These are phyloP conservation scores for Aegilops bicornis DNA, from an alignment of 176 grass and related monocot species.

Conservation along the genomic window DNA sequence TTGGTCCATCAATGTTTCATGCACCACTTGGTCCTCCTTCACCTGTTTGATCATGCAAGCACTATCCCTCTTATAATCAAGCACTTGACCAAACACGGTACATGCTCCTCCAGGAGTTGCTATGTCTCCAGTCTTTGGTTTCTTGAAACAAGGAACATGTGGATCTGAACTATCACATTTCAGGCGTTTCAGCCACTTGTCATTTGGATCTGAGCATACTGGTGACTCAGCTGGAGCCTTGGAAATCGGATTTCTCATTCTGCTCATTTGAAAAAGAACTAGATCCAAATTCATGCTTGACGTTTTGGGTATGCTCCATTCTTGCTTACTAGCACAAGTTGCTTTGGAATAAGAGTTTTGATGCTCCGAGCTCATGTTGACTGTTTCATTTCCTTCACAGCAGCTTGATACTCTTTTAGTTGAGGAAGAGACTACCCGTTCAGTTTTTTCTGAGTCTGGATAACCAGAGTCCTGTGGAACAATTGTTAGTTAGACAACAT, in stretches of 20 bases:
- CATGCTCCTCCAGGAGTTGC: conserved; percentile 29
- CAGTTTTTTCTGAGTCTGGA: conserved; percentile 24
- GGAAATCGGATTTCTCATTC: conserved; percentile 47
- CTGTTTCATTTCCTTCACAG: conserved; percentile 35
- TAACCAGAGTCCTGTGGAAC: conserved; percentile 19
- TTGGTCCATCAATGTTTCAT: conserved; percentile 21
- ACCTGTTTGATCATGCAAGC: conserved; percentile 27
- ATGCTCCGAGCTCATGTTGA: conserved; percentile 8
- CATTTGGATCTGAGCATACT: conserved; percentile 31
- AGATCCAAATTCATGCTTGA: conserved; percentile 41
- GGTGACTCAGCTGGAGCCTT: conserved; percentile 26
- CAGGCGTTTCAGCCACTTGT: conserved; percentile 72
- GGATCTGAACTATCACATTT: conserved; percentile 29
- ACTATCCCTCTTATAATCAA: conserved; percentile 17
- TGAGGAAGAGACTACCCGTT: conserved; percentile 21
- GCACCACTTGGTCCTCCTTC: conserved; percentile 15
- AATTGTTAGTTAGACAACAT: conserved; percentile 11
- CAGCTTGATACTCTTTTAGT: conserved; percentile 21
- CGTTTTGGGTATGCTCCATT: conserved; percentile 43
- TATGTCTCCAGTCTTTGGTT: conserved; percentile 26
- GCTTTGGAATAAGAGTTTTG: conserved; percentile 23
- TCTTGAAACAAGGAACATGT: conserved; percentile 41
- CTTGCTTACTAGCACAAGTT: conserved; percentile 25
- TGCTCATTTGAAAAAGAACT: conserved; percentile 51
- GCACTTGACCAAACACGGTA: conserved; percentile 11